Base-by-base conservation (phyloP, 176 grass and related monocot genomes). In the Aegilops speltoides region DNA sequence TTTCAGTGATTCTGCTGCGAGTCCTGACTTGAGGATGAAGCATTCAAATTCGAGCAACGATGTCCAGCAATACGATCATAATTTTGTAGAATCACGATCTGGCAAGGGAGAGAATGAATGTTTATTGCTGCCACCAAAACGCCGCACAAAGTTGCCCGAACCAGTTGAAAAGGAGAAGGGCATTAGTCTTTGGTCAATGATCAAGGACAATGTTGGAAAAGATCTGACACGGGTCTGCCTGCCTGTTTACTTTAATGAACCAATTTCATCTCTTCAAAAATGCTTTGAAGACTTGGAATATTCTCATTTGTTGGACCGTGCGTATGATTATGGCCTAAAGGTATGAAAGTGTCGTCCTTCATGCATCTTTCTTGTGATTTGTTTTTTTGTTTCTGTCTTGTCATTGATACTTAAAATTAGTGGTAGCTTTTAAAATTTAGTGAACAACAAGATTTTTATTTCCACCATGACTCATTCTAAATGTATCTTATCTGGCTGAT, bases 211-310 rank as follows among this genome's bases (percentile, higher is more conserved):
- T 86, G 83, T 92, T 75, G 90, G 90, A 75, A 92, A 92, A 77
- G 90, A 92, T 83, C 83, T 92, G 52, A 86, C 90, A 56, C 64
- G 75, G 45, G 87, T 89, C 7, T 92, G 87, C 25, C 76, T 92
- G n/a, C 90, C 90, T 19, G 90, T 89, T 89, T 92, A 89, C 74
- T 92, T 92, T 54, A 89, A 92, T 70, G 90, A 89, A 64, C 90
- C 90, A 34, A 68, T 92, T 26, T 92, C 90, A 68, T 86, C 90
- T 60, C 90, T 92, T 83, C 90, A 92, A 52, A 92, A 92, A 88
- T 86, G 90, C 87, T 92, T 86, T 81, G 87, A 92, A 77, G 90
- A 92, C 83, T 80, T 92, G 84, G 90, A 92, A 72, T 92, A 92
- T 79, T 89, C 90, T 45, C 20, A 89, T 75, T 74, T 92, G 36